A percentile compares a stretch with the other conserved stretches of the same genome.
Evolutionary conservation across 2,329 filamentous ascomycete species (phyloP).

Genomic region (Pseudocercospora fuligena): DNA sequence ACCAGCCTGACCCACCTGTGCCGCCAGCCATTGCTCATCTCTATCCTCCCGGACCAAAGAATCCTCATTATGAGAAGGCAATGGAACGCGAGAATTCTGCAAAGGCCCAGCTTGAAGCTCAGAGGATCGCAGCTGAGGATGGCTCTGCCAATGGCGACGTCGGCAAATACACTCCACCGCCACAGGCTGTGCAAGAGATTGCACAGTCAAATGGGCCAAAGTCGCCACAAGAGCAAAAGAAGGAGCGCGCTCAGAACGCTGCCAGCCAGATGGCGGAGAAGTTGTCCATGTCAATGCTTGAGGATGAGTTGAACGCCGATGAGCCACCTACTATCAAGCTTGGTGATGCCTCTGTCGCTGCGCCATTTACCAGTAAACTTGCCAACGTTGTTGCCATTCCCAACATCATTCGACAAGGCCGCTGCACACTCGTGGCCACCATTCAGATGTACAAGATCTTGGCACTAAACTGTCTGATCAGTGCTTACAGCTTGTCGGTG

Average conservation of each 20-base stretch:
- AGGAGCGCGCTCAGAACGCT: conserved; percentile 67
- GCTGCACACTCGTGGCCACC: conserved; percentile 95
- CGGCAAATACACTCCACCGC: conserved; percentile 34
- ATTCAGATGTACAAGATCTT: conserved; percentile 99
- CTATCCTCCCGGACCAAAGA: conserved; percentile 85
- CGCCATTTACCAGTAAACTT: conserved; percentile 96
- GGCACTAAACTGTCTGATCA: conserved; percentile 95
- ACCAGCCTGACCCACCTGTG: conserved; percentile 88
- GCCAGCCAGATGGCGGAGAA: conserved; percentile 83
- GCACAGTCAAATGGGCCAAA: conserved; percentile 21
- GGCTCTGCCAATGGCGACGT: conserved; percentile 34
- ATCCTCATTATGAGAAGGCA: conserved; percentile 93
- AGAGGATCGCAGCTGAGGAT: conserved; percentile 57
- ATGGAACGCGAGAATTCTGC: conserved; percentile 82
- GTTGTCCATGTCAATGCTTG: conserved; percentile 85
- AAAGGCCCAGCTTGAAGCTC: conserved; percentile 65
- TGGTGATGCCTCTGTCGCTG: conserved; percentile 94
- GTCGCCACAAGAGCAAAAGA: conserved; percentile 56
- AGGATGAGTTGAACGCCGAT: conserved; percentile 81
- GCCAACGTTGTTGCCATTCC: conserved; percentile 96
- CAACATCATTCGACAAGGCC: conserved; percentile 96
- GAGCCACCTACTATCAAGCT: conserved; percentile 97
- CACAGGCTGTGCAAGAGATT: conserved; percentile 24
- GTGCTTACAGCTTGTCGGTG: conserved; percentile 94
- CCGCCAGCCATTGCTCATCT: conserved; percentile 91